phyloP scores from a whole-genome alignment of 371 early-diverging fungal genomes.

The Mortierella sp. region DNA sequence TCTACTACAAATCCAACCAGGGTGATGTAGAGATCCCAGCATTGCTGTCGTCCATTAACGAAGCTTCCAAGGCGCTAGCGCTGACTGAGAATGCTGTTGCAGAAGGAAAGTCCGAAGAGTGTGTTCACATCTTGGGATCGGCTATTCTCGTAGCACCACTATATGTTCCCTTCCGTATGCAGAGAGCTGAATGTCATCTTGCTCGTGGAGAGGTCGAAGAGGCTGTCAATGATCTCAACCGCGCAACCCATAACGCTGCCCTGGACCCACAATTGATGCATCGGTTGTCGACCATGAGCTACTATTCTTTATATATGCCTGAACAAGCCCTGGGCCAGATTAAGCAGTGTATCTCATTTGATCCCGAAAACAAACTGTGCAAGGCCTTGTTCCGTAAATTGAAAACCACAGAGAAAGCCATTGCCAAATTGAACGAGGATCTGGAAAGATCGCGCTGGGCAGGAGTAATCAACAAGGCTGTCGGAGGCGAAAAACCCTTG shows the following conservation, averaged over 20 bases:
- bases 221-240: conserved; percentile 86
- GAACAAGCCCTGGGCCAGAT: conserved; percentile 76
- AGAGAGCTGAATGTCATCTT: conserved; percentile 83
- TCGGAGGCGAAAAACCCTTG: conserved; percentile 67
- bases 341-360: conserved; percentile 89
- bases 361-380: conserved; percentile 92
- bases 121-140: conserved; percentile 68
- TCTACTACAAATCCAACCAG: conserved; percentile 44
- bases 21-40: conserved; percentile 21
- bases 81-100: conserved; percentile 61
- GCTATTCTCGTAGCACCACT: conserved; percentile 74
- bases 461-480: conserved; percentile 74
- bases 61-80: conserved; percentile 57
- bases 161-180: conserved; percentile 64
- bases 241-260: conserved; percentile 78
- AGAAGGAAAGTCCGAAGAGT: conserved; percentile 68
- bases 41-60: conserved; percentile 62
- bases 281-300: conserved; percentile 82
- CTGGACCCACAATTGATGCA: conserved; percentile 71
- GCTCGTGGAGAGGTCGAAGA: conserved; percentile 82
- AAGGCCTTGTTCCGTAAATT: conserved; percentile 78
- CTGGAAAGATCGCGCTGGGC: conserved; percentile 72
- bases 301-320: conserved; percentile 75
- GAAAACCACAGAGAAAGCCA: conserved; percentile 83
- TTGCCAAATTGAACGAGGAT: conserved; percentile 72